Evolutionary conservation across 2,329 filamentous ascomycete genomes (phyloP).

Genomic region (Beauveria rudraprayagi): DNA sequence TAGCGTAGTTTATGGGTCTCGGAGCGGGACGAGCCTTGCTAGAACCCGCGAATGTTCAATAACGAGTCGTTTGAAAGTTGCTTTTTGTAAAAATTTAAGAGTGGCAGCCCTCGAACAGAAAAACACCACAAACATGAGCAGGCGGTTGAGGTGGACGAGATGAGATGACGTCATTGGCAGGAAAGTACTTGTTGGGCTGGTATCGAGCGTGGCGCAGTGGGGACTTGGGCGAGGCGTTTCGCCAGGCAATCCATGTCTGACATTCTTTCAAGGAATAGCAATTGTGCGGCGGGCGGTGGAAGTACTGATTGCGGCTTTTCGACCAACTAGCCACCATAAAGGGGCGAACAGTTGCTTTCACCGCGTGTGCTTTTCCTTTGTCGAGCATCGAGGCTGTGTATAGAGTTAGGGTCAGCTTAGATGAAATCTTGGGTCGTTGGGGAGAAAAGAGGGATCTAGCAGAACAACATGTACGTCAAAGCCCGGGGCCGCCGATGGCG

Average conservation of each 20-base stretch:
- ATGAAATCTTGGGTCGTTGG: not conserved
- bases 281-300: no score
- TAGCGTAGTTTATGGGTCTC: constrained; percentile 8
- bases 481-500: not conserved
- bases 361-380: not conserved
- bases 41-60: not conserved
- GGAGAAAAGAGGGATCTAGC: not conserved
- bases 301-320: no score
- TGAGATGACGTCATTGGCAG: constrained; percentile 4
- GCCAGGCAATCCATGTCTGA: not conserved
- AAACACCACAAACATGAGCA: not conserved
- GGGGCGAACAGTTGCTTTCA: no score
- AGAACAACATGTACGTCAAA: not conserved
- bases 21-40: constrained; percentile 10
- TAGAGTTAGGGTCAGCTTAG: not conserved
- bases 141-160: not conserved
- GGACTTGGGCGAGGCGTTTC: not conserved
- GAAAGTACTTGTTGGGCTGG: not conserved
- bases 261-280: not conserved
- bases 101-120: not conserved
- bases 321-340: no score
- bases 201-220: constrained; percentile 8
- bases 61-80: not conserved
- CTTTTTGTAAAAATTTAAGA: not conserved
- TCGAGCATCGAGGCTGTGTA: not conserved